Conservation (phyloP, 108 stramenopile species). For the Halocafeteria seosinensis region DNA sequence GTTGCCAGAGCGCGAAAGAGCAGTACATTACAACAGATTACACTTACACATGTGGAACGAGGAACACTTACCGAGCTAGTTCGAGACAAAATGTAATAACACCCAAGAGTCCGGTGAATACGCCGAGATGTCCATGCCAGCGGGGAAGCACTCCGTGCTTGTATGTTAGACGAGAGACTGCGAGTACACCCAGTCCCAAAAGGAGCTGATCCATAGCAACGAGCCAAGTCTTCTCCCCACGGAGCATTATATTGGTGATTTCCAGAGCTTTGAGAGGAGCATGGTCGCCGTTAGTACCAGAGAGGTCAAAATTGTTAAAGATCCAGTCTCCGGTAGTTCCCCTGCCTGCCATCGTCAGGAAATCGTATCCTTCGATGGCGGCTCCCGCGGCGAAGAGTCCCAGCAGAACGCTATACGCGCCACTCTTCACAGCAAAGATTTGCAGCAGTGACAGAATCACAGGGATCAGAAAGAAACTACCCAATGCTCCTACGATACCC, state of each 20-base stretch:
- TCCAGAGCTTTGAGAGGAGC: neutral
- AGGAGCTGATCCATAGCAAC: neutral
- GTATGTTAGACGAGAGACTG: neutral
- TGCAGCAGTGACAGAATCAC: neutral
- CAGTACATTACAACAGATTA: too few relatives aligned
- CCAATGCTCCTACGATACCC: neutral
- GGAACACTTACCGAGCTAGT: too few relatives aligned
- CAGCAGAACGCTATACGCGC: neutral
- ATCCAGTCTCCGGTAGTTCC: neutral
- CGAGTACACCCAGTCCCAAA: neutral
- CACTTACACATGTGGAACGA: too few relatives aligned
- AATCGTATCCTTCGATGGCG: neutral
- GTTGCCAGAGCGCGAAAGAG: too few relatives aligned
- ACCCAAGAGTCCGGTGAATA: neutral
- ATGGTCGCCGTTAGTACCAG: neutral
- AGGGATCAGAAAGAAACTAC: neutral
- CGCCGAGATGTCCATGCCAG: neutral
- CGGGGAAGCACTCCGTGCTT: neutral
- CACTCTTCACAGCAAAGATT: neutral
- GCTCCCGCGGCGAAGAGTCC: neutral
- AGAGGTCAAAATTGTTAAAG: neutral
- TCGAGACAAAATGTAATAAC: neutral
- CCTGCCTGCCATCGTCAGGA: neutral
- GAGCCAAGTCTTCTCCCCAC: neutral
- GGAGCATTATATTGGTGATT: neutral